Base-by-base conservation (phyloP, 768 basidiomycete species). In the Serendipita vermifera region DNA sequence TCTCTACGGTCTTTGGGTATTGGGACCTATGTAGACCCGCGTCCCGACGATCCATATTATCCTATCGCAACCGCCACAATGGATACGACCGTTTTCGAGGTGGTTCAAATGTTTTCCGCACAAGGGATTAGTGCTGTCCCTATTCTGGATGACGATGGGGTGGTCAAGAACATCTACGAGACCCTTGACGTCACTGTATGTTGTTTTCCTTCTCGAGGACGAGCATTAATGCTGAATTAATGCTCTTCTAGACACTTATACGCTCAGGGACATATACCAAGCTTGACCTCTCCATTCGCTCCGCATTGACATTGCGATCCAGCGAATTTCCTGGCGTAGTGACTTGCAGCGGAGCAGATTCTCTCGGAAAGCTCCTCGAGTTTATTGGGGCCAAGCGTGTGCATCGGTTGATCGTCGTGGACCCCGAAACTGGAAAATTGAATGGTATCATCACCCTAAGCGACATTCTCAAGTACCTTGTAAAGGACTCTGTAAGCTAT, bases 141-240 rank as follows among this genome's bases (percentile, higher is more conserved):
- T 5, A 73, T 76, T 43, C 65, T 75, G 3, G 72, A 76, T 55
- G 54, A 59, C 36, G 55, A 68, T 14, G 74, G 74, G 3, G 66
- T 69, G 57, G 75, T 76, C 38, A 58, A 74, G 58, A 73, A 76
- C 58, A 60, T 76, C 62, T 76, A 75, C 59, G 75, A 76, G 63
- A 73, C 75, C 5, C 73, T 76, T 4, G 75, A 76, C 61, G 73
- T 76, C 27, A 74, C 75, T 48, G 73, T 74, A 62, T 62, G 71
- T 69, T 13, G 13, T 6, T n/a, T 17, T 13, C 26, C 17, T 26
- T 33, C 53, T 48, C 26, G 15, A 17, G 38, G 27, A 1, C 7
- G 6, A 3, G 6, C 14, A 40, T 20, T 9, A 55, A 14, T n/a
- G n/a, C n/a, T n/a, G n/a, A n/a, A 5, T 1, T 27, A 24, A 13